Evolutionary conservation across 1,139 yeast genomes (phyloP).

Genomic region (Magnusiomyces suaveolens): DNA sequence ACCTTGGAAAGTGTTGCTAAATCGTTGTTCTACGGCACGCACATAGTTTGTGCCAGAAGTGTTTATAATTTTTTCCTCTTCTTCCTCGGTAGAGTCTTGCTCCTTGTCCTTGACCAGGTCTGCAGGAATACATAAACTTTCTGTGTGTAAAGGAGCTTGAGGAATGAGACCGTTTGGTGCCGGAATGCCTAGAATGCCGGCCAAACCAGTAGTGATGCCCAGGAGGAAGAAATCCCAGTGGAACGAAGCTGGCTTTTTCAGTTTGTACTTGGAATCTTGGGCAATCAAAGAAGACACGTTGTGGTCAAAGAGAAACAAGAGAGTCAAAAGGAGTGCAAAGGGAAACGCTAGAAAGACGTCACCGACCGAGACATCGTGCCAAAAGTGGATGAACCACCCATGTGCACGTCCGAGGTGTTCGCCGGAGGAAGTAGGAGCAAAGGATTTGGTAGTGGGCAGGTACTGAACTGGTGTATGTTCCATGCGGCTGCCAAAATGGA

Average conservation of each 20-base stretch:
- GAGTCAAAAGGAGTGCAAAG: conserved; percentile 75
- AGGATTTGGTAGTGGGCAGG: conserved; percentile 65
- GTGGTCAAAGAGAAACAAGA: conserved; percentile 86
- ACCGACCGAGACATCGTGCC: conserved; percentile 55
- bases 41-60: conserved; percentile 7
- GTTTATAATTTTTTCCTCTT: background rate
- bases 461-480: conserved; percentile 43
- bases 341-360: conserved; percentile 86
- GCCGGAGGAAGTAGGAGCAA: conserved; percentile 52
- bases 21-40: conserved; percentile 78
- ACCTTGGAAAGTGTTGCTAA: conserved; percentile 80
- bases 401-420: conserved; percentile 35
- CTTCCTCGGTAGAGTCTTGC: conserved; percentile 7
- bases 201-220: conserved; percentile 76
- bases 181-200: conserved; percentile 84
- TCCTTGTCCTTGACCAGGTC: conserved; percentile 33
- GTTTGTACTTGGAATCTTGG: conserved; percentile 70
- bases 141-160: conserved; percentile 91
- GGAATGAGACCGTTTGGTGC: conserved; percentile 96
- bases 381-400: conserved; percentile 73
- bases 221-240: conserved; percentile 86
- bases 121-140: conserved; percentile 50
- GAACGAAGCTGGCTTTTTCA: conserved; percentile 77
- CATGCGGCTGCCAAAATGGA: conserved; percentile 78
- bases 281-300: conserved; percentile 90